Evolutionary conservation across 805 yeast genomes (phyloP), one percentile per base, ranked within the genome.

Genomic region (Sugiyamaella smithiae): DNA sequence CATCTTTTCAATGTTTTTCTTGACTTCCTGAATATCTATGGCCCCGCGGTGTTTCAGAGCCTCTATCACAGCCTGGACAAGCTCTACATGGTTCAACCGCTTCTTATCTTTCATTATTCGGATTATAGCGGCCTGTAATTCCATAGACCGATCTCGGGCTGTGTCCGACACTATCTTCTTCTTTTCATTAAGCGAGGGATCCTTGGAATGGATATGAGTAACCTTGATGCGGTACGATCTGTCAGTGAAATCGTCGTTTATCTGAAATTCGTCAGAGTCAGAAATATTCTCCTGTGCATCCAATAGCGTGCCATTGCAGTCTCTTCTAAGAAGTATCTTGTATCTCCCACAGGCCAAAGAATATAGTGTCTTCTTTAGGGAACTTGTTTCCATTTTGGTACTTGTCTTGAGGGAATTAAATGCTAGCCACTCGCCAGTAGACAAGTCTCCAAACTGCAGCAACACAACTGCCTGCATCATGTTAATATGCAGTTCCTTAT

Each of bases 91-190:
- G 14, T 44, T 43, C 29, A 64, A 35, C 19, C 45, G 43, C 46
- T 57, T 52, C 6, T 56, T 43, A 8, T 63, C 48, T 54, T 65
- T 65, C 67, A 65, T 61, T 36, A 65, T 55, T 2, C 69, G 55
- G n/a, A 61, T 51, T 8, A 65, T 53, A 1, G 64, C 59, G 7
- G 68, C 69, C 46, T 62, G 67, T 24, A 63, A 57, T 49, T 66
- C 69, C 55, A 54, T 58, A 32, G 54, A 57, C 5, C 69, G 57
- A 42, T 66, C 69, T 1, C 61, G 56, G 14, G 40, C 43, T 17
- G 64, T 62, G 40, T 56, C 55, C 22, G 56, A 58, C 29, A 50
- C 59, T 8, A 52, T 52, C 23, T 12, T 28, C 50, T 47, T 38
- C 19, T 17, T 32, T 22, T 36, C 49, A 9, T 46, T 29, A 5